These are phyloP conservation scores for Lactifluus volemus DNA, from an alignment of 768 basidiomycete genomes.

Conservation along the genomic window DNA sequence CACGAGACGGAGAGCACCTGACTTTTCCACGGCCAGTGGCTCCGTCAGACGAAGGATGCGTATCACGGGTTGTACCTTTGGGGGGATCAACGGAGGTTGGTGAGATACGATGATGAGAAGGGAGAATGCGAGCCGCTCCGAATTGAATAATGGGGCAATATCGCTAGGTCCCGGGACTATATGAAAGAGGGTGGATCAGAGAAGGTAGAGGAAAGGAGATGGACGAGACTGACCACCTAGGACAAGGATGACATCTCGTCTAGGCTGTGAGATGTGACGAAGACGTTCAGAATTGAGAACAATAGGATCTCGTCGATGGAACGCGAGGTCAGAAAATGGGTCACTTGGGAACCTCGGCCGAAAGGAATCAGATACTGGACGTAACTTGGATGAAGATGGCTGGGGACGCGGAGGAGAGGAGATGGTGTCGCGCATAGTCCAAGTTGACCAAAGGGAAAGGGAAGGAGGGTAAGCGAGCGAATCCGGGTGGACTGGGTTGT, in stretches of 20 bases:
- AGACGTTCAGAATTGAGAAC: conserved; percentile 23
- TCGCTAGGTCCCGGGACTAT: conserved; percentile 21
- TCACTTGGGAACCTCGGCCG: conserved; percentile 29
- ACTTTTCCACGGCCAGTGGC: conserved; percentile 28
- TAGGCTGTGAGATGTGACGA: conserved; percentile 20
- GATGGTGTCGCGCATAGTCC: not conserved
- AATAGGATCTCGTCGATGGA: conserved; percentile 24
- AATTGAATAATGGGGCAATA: conserved; percentile 28
- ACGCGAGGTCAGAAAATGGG: conserved; percentile 26
- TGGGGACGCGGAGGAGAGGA: not conserved
- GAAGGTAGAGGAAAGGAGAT: not conserved
- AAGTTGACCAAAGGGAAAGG: not conserved
- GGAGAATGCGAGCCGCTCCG: conserved; percentile 29
- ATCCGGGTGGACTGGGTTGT: not conserved
- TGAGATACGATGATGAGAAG: conserved; percentile 33
- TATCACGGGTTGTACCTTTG: conserved; percentile 25
- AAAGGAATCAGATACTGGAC: conserved; percentile 24
- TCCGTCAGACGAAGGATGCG: conserved; percentile 28
- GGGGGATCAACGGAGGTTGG: conserved; percentile 25
- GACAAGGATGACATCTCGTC: conserved; percentile 30
- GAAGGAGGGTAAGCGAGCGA: not conserved
- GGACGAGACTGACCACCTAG: conserved; percentile 29
- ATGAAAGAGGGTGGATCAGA: not conserved
- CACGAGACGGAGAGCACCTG: conserved; percentile 30
- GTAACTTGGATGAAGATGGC: not conserved